A percentile compares a stretch with the other conserved stretches of the same genome.
Conservation (phyloP, 2,329 filamentous ascomycete species). For the Alternaria panax region DNA sequence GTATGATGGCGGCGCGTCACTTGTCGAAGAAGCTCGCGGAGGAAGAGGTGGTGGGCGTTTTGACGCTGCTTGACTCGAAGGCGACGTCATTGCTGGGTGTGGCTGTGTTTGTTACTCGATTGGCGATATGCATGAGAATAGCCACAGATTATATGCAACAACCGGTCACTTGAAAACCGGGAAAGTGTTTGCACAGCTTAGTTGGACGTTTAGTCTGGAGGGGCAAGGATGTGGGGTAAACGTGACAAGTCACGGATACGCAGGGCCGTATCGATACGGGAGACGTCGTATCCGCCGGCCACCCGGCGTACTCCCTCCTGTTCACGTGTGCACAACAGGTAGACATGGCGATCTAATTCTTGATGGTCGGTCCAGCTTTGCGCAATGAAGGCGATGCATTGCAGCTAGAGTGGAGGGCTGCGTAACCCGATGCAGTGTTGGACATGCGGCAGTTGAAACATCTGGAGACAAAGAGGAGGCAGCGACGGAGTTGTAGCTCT, state of each 20-base stretch:
- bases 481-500: neutral
- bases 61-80: constrained; percentile 4
- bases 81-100: constrained; percentile 32
- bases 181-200: constrained; percentile 2
- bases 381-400: neutral
- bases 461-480: neutral
- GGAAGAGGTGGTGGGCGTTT: constrained; percentile 42
- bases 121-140: constrained; percentile 14
- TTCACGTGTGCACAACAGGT: neutral
- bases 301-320: neutral
- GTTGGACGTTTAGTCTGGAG: constrained; percentile 1
- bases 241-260: neutral
- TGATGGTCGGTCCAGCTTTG: neutral
- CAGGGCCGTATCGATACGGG: neutral
- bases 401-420: neutral
- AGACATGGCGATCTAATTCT: neutral
- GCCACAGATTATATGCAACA: constrained; percentile 1
- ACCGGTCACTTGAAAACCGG: neutral
- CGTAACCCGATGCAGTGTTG: neutral
- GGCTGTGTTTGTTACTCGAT: constrained; percentile 8
- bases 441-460: neutral
- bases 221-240: constrained; percentile 12
- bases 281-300: neutral
- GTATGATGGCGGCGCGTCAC: constrained; percentile 24
- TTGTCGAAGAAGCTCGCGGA: constrained; percentile 30